Evolutionary conservation across 2,329 filamentous ascomycete genomes (phyloP).

Genomic region (Cladosporium austrohemisphaericum): DNA sequence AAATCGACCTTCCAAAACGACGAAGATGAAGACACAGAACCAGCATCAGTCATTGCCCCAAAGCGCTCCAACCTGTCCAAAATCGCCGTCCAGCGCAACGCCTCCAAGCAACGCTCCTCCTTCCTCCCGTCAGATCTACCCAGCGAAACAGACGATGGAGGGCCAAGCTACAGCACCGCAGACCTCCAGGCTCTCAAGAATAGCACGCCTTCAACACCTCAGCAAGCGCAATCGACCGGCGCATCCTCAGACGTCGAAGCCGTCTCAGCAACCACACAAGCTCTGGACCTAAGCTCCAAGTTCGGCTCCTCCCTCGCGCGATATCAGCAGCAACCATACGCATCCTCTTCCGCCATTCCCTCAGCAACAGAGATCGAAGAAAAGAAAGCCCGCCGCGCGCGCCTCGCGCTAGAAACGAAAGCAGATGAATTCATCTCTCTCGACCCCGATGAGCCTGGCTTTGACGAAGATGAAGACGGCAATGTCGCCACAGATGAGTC

Average conservation of each 20-base stretch:
- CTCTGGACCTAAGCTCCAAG: slow-evolving; percentile 47
- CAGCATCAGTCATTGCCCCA: slow-evolving; percentile 54
- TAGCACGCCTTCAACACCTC: slow-evolving; percentile 79
- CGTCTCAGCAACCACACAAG: slow-evolving; percentile 44
- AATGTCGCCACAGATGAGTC: slow-evolving; percentile 39
- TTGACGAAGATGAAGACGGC: slow-evolving; percentile 40
- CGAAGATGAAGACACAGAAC: slow-evolving; percentile 42
- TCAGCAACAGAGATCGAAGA: slow-evolving; percentile 82
- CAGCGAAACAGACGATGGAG: slow-evolving; percentile 53
- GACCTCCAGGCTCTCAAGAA: slow-evolving; percentile 81
- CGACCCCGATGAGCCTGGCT: slow-evolving; percentile 52
- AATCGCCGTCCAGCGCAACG: slow-evolving; percentile 64
- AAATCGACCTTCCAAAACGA: slow-evolving; percentile 59
- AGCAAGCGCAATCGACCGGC: slow-evolving; percentile 46
- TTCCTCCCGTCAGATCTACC: slow-evolving; percentile 48
- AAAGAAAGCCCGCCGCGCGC: slow-evolving; percentile 84
- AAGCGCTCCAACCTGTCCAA: slow-evolving; percentile 62
- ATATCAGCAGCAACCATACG: slow-evolving; percentile 23
- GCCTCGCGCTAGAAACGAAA: slow-evolving; percentile 65
- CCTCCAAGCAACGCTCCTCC: slow-evolving; percentile 50
- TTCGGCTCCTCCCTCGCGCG: slow-evolving; percentile 52
- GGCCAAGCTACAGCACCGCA: slow-evolving; percentile 80
- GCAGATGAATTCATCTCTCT: slow-evolving; percentile 60
- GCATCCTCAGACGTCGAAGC: slow-evolving; percentile 37
- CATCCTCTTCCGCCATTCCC: slow-evolving; percentile 56